These are phyloP conservation scores for Trichoderma gracile DNA, from an alignment of 2,329 filamentous ascomycete species.

Conservation along the genomic window DNA sequence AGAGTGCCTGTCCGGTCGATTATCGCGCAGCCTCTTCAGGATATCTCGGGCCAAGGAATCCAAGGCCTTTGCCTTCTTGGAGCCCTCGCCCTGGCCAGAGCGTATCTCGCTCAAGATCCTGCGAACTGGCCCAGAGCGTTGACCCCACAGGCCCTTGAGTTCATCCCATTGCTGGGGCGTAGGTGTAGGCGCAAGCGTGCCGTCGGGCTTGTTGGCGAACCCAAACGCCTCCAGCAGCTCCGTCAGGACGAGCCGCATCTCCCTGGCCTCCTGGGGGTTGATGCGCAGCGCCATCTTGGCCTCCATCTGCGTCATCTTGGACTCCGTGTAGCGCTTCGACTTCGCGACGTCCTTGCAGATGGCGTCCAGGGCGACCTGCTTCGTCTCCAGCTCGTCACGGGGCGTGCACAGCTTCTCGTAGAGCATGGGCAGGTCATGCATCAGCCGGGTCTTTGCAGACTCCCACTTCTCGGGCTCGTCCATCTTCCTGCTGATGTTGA, in stretches of 20 bases:
- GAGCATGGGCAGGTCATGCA: conserved; percentile 65
- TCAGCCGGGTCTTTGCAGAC: conserved; percentile 64
- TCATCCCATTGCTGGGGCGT: conserved; percentile 70
- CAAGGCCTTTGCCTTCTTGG: conserved; percentile 66
- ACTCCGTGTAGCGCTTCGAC: conserved; percentile 65
- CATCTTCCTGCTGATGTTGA: conserved; percentile 73
- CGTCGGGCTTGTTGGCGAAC: conserved; percentile 72
- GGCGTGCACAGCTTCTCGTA: conserved; percentile 60
- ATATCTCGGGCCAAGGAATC: conserved; percentile 74
- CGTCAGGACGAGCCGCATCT: conserved; percentile 66
- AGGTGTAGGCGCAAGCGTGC: conserved; percentile 66
- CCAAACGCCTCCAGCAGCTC: conserved; percentile 63
- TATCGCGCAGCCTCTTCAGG: conserved; percentile 73
- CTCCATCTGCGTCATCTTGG: conserved; percentile 70
- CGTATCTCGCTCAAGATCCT: conserved; percentile 53
- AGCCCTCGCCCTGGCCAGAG: conserved; percentile 52
- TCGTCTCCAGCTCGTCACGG: conserved; percentile 59
- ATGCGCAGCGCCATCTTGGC: conserved; percentile 63
- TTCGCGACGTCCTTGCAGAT: conserved; percentile 83
- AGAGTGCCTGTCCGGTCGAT: conserved; percentile 58
- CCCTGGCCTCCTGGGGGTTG: conserved; percentile 52
- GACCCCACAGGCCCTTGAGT: conserved; percentile 68
- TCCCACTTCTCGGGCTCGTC: conserved; percentile 75
- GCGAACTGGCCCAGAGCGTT: conserved; percentile 56
- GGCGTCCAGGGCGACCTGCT: conserved; percentile 71